These are phyloP conservation scores for Melanogaster broomeanus DNA, from an alignment of 768 basidiomycete genomes.

Conservation along the genomic window DNA sequence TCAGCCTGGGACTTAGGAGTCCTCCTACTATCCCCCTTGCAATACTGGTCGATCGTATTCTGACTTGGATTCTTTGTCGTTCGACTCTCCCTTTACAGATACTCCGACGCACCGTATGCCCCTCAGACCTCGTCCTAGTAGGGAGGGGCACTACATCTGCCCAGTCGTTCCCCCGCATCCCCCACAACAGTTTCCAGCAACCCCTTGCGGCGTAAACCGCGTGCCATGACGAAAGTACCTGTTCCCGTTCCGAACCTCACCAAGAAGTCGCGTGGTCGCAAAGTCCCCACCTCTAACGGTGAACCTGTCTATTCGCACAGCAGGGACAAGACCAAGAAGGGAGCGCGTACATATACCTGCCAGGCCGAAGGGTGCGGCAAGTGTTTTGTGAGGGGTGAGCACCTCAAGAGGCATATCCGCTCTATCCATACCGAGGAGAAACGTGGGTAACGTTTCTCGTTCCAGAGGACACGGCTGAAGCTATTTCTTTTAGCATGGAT, in stretches of 20 bases:
- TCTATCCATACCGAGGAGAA: constrained; percentile 85
- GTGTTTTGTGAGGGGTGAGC: constrained; percentile 77
- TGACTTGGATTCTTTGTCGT: constrained; percentile 4
- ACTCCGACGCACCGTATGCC: constrained; percentile 23
- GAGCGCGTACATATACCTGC: constrained; percentile 59
- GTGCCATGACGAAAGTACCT: constrained; percentile 34
- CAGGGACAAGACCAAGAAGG: constrained; percentile 35
- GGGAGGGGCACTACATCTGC: neutral
- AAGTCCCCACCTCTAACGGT: constrained; percentile 43
- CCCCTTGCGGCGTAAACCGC: constrained; percentile 25
- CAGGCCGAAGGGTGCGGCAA: constrained; percentile 73
- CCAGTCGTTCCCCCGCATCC: neutral
- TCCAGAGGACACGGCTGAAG: neutral
- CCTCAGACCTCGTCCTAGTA: constrained; percentile 23
- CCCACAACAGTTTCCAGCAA: neutral
- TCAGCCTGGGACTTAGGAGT: constrained; percentile 11
- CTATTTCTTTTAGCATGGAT: constrained; percentile 24
- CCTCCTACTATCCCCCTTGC: neutral
- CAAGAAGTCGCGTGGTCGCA: constrained; percentile 49
- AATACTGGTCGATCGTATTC: neutral
- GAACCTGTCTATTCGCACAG: constrained; percentile 23
- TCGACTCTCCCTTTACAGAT: neutral
- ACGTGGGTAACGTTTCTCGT: constrained; percentile 51
- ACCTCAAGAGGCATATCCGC: constrained; percentile 78
- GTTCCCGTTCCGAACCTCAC: constrained; percentile 50